Base-by-base conservation (phyloP, 2,329 filamentous ascomycete genomes). In the Raffaelea albimanens region DNA sequence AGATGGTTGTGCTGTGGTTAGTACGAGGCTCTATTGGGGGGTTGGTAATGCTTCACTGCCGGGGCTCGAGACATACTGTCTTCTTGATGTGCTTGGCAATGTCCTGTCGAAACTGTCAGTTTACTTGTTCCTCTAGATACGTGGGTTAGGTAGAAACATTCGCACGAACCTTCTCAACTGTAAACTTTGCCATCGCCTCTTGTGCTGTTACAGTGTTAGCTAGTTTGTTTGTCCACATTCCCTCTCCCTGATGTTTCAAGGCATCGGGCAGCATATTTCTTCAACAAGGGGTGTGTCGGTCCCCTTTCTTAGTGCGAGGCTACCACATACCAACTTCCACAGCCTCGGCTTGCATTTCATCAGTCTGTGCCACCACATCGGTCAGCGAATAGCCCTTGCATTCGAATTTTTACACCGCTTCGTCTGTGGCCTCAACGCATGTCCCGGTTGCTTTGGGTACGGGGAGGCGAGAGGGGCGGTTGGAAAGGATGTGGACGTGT, bases 1-100 rank as follows among this genome's bases (percentile, higher is more conserved):
- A 60, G 40, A 18, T 7, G 7, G 38, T 18, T 18, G n/a, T 25
- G 21, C 43, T 48, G 44, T 38, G 45, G 34, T 38, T n/a, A 38
- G 10, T 16, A 22, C n/a, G 13, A 16, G 5, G 4, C 21, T 13
- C 11, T n/a, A n/a, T n/a, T n/a, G n/a, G n/a, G n/a, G n/a, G n/a
- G n/a, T n/a, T n/a, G n/a, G n/a, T n/a, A n/a, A n/a, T n/a, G n/a
- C n/a, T n/a, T n/a, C n/a, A n/a, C n/a, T n/a, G n/a, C n/a, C n/a
- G n/a, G n/a, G n/a, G 25, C 13, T 29, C 25, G 7, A 29, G 13
- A 31, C 73, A 57, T 67, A 94, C 89, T 63, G 89, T 90, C 67
- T 86, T 85, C 78, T 95, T 96, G 73, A 95, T 95, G 68, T 87
- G 85, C 68, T 95, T 88, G 36, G 90, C 90, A 62, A 96, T 95